Percentiles rank a stretch among this genome's conserved stretches.
These are phyloP conservation scores for Hemerocallis citrina DNA, from an alignment of 106 monocot species.

Conservation along the genomic window DNA sequence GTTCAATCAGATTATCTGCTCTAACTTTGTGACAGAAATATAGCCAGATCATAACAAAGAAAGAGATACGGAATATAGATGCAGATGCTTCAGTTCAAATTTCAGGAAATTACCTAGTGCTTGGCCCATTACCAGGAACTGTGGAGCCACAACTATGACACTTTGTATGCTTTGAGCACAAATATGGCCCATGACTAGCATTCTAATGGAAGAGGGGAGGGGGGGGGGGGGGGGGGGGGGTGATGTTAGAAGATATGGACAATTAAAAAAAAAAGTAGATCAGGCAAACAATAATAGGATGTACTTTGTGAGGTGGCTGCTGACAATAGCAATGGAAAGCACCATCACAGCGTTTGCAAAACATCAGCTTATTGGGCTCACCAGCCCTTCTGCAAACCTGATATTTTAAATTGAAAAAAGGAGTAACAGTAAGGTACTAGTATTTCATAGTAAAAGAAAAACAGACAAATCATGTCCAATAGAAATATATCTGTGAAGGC, in stretches of 20 bases:
- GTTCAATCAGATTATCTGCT: conserved; percentile 3
- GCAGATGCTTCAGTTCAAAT: neutral
- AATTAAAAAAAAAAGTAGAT: neutral
- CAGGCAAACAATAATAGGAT: neutral
- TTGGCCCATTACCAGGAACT: conserved; percentile 95
- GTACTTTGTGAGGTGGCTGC: conserved; percentile 91
- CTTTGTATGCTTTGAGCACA: conserved; percentile 90
- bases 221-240: too few species aligned
- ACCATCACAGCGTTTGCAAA: conserved; percentile 92
- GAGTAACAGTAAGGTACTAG: neutral
- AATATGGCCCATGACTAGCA: conserved; percentile 79
- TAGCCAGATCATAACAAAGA: neutral
- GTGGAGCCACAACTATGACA: conserved; percentile 95
- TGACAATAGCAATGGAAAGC: conserved; percentile 98
- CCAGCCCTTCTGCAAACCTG: conserved; percentile 80
- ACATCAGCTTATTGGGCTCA: conserved; percentile 97
- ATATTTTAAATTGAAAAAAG: conserved; percentile 5
- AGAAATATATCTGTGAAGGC: too few species aligned
- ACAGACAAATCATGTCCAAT: too few species aligned
- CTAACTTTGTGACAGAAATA: neutral
- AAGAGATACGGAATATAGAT: neutral
- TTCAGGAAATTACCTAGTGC: conserved; percentile 61
- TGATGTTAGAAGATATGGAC: neutral
- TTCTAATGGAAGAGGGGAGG: too few species aligned
- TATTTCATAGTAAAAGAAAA: too few species aligned